A percentile compares a stretch with the other conserved stretches of the same genome.
Evolutionary conservation across 345 rosid species (phyloP).

Genomic region (Xanthoceras sorbifolium): DNA sequence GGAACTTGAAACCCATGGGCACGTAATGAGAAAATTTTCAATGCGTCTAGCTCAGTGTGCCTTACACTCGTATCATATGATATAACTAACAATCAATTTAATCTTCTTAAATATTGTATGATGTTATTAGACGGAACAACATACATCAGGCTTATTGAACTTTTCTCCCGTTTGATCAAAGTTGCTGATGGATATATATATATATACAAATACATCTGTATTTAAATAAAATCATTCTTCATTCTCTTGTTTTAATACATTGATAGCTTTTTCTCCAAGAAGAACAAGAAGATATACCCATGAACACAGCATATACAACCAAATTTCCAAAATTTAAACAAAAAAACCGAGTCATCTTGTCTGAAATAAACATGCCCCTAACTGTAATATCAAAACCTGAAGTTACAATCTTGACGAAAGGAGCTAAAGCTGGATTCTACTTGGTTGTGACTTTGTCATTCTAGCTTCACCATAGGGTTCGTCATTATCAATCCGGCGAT

Average conservation of each 20-base stretch:
- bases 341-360: neutral
- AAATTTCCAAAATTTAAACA: neutral
- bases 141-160: too few relatives aligned
- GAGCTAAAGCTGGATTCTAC: conserved; percentile 51
- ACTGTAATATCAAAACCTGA: neutral
- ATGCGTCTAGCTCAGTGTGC: too few relatives aligned
- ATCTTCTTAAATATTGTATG: too few relatives aligned
- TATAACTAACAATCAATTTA: too few relatives aligned
- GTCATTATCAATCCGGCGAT: conserved; percentile 74
- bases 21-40: too few relatives aligned
- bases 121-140: too few relatives aligned
- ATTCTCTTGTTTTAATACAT: neutral
- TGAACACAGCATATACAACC: conserved; percentile 14
- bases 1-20: too few relatives aligned
- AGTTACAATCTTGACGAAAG: conserved; percentile 8
- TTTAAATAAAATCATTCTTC: conserved; percentile 7
- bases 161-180: neutral
- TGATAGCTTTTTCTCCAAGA: neutral
- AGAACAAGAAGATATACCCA: neutral
- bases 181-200: neutral
- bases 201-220: neutral
- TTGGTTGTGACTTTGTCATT: conserved; percentile 79
- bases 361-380: conserved; percentile 23
- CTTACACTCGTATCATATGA: too few relatives aligned
- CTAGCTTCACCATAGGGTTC: conserved; percentile 76